A percentile compares a stretch with the other conserved stretches of the same genome.
These are phyloP conservation scores for Gracilaria vermiculophylla DNA, from an alignment of 23 red algal species.

Conservation along the genomic window DNA sequence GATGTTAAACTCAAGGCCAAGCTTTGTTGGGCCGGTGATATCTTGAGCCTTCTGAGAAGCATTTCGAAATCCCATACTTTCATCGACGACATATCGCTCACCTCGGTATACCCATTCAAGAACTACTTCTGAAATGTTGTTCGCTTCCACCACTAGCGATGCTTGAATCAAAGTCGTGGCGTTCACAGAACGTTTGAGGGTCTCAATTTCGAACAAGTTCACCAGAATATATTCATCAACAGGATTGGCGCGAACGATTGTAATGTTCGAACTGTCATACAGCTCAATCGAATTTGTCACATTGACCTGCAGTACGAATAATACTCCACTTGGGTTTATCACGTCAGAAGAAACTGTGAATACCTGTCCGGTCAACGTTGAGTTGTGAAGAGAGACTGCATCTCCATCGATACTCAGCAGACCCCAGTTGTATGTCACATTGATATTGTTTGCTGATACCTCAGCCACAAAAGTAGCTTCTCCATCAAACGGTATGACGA, in stretches of 20 bases:
- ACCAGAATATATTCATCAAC: conserved; percentile 14
- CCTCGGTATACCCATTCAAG: conserved; percentile 31
- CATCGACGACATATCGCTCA: conserved; percentile 2
- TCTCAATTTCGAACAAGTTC: conserved; percentile 22
- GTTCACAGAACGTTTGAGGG: neutral
- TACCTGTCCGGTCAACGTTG: neutral
- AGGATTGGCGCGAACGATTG: neutral
- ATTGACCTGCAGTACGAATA: neutral
- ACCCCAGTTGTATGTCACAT: conserved; percentile 17
- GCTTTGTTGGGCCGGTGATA: conserved; percentile 46
- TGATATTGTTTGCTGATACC: conserved; percentile 39
- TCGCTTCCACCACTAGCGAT: conserved; percentile 11
- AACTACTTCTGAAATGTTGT: neutral
- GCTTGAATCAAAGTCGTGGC: conserved; percentile 43
- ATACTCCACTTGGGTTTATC: neutral
- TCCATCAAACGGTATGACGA: conserved; percentile 16
- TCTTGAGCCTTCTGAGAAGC: neutral
- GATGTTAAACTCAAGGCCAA: conserved; percentile 64
- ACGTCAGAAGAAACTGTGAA: conserved; percentile 9
- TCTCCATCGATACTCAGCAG: neutral
- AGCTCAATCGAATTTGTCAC: conserved; percentile 32
- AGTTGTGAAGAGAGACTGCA: neutral
- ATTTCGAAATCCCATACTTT: conserved; percentile 1
- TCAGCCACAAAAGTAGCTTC: conserved; percentile 32
- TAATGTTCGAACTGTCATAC: neutral